Base-by-base conservation (phyloP, 495 filamentous ascomycete genomes). In the Penicillium waksmanii region DNA sequence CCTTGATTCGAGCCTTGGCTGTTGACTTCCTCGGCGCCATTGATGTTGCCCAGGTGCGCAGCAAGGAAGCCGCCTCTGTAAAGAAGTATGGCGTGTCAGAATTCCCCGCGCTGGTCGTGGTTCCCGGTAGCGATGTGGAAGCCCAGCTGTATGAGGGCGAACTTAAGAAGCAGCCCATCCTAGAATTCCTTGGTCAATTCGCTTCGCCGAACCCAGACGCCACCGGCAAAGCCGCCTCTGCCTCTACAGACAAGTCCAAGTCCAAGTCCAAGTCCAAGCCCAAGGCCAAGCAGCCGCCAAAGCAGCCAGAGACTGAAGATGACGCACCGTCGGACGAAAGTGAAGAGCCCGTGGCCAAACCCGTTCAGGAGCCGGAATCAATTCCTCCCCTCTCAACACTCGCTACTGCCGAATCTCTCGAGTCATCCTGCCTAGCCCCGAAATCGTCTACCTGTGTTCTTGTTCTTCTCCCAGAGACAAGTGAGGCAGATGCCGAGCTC, bases 11-110 rank as follows among this genome's bases (percentile, higher is more conserved):
- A 73, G 87, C 91, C 33, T 68, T 98, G 23, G 94, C 96, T 1
- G 90, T 96, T 58, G 96, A 98, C 61, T 98, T 94, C 72, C 77
- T 93, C n/a, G 93, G 87, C 31, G 84, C 83, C 44, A 87, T 97
- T 65, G 82, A 81, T 12, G 80, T 99, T 56, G 93, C 89, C 21
- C 94, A 98, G 74, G 85, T 96, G 42, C 84, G 93, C 46, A 87
- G 89, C 73, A 96, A 92, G 73, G 90, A 97, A 73, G 75, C 80
- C 31, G 82, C 82, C 54, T 82, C 90, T 0, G 83, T 91, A 4
- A 80, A 90, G 58, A 80, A 83, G 49, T 97, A 96, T 58, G 89
- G 87, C 52, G 79, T 98, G 19, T 78, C 80, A 8, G 84, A 87
- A 56, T 94, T 90, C 66, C 95, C 95, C 1, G 89, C 88, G 0